Evolutionary conservation across 768 basidiomycete genomes (phyloP), one percentile per base, ranked within the genome.

Genomic region (Stropharia rugosoannulata): DNA sequence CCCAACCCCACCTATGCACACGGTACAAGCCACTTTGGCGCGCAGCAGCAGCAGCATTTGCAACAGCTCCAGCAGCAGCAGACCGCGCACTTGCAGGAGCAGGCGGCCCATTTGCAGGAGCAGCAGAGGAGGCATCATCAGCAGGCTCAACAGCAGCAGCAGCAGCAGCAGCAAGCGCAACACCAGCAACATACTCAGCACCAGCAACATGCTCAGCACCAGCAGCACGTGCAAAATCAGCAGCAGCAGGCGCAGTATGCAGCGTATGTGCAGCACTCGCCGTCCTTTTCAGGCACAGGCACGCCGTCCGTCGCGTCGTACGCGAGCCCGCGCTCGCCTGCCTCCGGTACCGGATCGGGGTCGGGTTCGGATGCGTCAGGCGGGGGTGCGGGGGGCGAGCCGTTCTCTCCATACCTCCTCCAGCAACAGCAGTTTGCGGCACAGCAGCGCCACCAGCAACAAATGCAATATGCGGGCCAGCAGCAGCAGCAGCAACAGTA

Each of bases 281-380:
- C 70, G 50, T 13, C 70, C 61, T 61, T 71, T 66, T 66, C 67
- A 56, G 27, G 59, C 61, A 22, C 67, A 56, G 27, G 59, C 61
- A 25, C 68, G 62, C 60, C 66, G 37, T 36, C 43, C 29, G 22
- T 51, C 32, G 50, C 47, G 15, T 55, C 54, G 25, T 40, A 39
- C 37, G 54, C 55, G 39, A 53, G 62, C 57, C 62, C 70, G 57
- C 65, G 65, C 47, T 64, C 69, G 44, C 62, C 66, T 56, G 51
- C 53, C 57, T 63, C 64, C 29, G 61, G 57, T 10, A 22, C 9
- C 49, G 51, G 56, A 49, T 58, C 66, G 46, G 55, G 57, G 12
- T 53, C 38, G 16, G 25, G 39, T 25, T 55, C 58, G 40, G 52
- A 51, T 18, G 38, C 54, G 13, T 40, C 51, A 54, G 22, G 38